These are phyloP conservation scores for Lactarius hengduanensis DNA, from an alignment of 768 basidiomycete species.

Conservation along the genomic window DNA sequence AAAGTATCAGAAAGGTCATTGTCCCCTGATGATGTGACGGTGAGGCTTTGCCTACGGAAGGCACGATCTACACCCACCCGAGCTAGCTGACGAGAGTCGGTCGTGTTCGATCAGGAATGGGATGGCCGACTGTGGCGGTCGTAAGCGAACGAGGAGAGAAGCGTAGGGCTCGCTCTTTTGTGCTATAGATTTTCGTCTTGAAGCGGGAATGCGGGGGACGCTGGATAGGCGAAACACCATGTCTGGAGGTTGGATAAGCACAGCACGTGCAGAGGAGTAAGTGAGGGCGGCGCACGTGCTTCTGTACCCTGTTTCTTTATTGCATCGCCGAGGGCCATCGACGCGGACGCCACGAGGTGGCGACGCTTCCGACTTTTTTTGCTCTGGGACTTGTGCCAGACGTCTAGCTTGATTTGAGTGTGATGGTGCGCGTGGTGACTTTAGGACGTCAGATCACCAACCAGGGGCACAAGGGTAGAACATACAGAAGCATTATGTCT, in stretches of 20 bases:
- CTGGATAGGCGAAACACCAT: slow-evolving; percentile 21
- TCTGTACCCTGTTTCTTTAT: slow-evolving; percentile 48
- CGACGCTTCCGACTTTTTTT: slow-evolving; percentile 63
- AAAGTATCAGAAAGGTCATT: slow-evolving; percentile 25
- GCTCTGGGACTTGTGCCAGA: slow-evolving; percentile 57
- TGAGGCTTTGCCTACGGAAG: not conserved
- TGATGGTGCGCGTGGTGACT: slow-evolving; percentile 43
- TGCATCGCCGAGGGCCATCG: slow-evolving; percentile 53
- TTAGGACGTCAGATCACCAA: not conserved
- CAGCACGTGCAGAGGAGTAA: not conserved
- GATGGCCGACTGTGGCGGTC: slow-evolving; percentile 15
- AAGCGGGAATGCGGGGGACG: slow-evolving; percentile 6
- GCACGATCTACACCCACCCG: slow-evolving; percentile 7
- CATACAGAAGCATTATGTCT: slow-evolving; percentile 53
- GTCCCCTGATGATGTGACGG: not conserved
- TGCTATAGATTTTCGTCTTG: slow-evolving; percentile 17
- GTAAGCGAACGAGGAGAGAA: slow-evolving; percentile 24
- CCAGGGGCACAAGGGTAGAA: slow-evolving; percentile 13
- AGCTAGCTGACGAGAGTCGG: slow-evolving; percentile 11
- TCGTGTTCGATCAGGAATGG: slow-evolving; percentile 8
- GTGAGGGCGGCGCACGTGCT: slow-evolving; percentile 40
- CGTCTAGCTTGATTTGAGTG: slow-evolving; percentile 50
- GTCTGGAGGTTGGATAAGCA: slow-evolving; percentile 8
- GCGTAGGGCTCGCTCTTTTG: slow-evolving; percentile 24
- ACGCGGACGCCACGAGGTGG: slow-evolving; percentile 51